Evolutionary conservation across 2,329 filamentous ascomycete species (phyloP), one percentile per base, ranked within the genome.

Genomic region (Nemania bipapillata): DNA sequence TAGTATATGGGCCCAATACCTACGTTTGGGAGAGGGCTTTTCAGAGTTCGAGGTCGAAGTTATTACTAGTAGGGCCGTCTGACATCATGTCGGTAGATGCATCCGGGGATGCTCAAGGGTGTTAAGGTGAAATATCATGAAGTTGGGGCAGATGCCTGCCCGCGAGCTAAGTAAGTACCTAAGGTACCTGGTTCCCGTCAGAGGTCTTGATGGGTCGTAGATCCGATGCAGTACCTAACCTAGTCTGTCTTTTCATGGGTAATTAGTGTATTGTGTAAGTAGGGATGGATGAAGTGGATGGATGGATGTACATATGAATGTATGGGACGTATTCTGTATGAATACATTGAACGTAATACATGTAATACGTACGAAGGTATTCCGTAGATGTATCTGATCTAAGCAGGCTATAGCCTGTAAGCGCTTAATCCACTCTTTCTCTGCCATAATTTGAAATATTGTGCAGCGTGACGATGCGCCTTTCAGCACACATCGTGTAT

Each of bases 391-490:
- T 20, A 26, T 52, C 49, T 50, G 50, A 60, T 55, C 56, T 60
- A 49, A 56, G 49, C 50, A n/a, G n/a, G 40, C 11, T 40, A 40
- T 40, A 40, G 37, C 9, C 4, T 20, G 50, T 49, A 55, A 50
- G 49, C 40, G 63, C 56, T 26, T 50, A 49, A 47, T n/a, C 42
- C 20, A 22, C 52, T 57, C 20, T 20, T 22, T 37, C 17, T 53
- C 15, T 53, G 22, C 20, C 45, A 66, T 32, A 57, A 66, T 66
- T 66, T 66, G 64, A 63, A 66, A 66, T 66, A 40, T 9, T n/a
- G 32, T 66, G 64, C 64, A 53, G 58, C 6, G 52, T 37, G 26
- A 57, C 17, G 45, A 9, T 28, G 35, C 50, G 17, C 7, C n/a
- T 52, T 11, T 30, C 37, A 56, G 57, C 52, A 42, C 9, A 20